Percentiles rank a stretch among this genome's conserved stretches.
phyloP scores from a whole-genome alignment of 2,329 filamentous ascomycete species.

The Paecilomyces sp. region DNA sequence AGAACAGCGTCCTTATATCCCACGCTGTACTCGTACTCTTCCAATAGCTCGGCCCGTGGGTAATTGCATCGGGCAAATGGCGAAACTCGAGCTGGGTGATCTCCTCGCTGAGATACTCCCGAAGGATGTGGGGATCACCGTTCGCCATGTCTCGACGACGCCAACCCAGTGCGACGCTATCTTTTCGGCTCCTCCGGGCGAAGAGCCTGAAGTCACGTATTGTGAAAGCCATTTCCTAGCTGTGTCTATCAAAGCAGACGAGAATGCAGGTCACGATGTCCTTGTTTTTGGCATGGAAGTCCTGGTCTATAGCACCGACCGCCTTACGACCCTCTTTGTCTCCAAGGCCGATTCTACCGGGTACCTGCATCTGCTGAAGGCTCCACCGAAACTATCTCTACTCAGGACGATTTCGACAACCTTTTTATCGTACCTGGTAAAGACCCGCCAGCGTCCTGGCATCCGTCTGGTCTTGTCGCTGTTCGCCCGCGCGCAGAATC shows the following conservation, averaged over 20 bases:
- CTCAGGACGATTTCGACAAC: constrained; percentile 61
- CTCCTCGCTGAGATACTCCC: constrained; percentile 48
- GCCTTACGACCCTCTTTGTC: constrained; percentile 82
- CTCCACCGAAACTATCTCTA: constrained; percentile 61
- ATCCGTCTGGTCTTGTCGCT: constrained; percentile 73
- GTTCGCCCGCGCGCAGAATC: constrained; percentile 84
- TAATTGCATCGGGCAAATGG: constrained; percentile 12
- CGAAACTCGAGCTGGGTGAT: constrained; percentile 31
- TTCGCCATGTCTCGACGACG: constrained; percentile 83
- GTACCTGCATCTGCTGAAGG: constrained; percentile 61
- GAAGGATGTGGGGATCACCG: constrained; percentile 52
- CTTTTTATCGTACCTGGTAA: constrained; percentile 70
- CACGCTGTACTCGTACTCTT: neutral
- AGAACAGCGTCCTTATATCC: neutral
- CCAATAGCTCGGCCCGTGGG: neutral
- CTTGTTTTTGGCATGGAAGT: constrained; percentile 81
- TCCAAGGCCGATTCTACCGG: constrained; percentile 97
- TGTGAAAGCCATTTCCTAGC: constrained; percentile 77
- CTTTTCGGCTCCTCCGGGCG: constrained; percentile 68
- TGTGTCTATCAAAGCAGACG: constrained; percentile 40
- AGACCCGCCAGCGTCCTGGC: constrained; percentile 55
- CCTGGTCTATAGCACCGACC: constrained; percentile 74
- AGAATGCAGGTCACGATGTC: constrained; percentile 41
- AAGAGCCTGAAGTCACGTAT: constrained; percentile 68
- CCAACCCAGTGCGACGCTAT: constrained; percentile 68